Evolutionary conservation across 2,329 filamentous ascomycete species (phyloP).

Genomic region (Pyricularia pennisetigena): DNA sequence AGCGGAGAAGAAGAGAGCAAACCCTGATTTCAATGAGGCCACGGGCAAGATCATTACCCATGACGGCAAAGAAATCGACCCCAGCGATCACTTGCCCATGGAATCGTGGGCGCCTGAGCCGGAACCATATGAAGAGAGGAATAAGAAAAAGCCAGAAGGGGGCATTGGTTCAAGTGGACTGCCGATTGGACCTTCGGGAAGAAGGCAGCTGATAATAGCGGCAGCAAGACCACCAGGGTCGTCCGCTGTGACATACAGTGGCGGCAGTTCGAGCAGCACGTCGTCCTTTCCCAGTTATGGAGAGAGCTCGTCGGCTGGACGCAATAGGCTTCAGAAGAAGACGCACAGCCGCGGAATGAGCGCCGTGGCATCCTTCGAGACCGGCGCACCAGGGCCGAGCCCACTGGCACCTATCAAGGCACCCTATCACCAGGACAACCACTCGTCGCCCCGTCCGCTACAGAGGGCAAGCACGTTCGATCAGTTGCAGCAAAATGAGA

Average conservation of each 20-base stretch:
- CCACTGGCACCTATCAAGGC: constrained; percentile 44
- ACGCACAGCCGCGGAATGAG: constrained; percentile 8
- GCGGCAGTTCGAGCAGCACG: not conserved
- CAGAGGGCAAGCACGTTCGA: constrained; percentile 42
- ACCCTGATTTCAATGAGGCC: constrained; percentile 35
- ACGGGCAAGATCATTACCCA: constrained; percentile 65
- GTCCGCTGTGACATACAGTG: constrained; percentile 17
- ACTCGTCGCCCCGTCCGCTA: constrained; percentile 29
- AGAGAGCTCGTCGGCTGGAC: constrained; percentile 20
- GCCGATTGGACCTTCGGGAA: constrained; percentile 20
- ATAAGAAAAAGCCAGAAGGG: constrained; percentile 22
- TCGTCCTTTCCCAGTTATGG: not conserved
- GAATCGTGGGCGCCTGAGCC: constrained; percentile 72
- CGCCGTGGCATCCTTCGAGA: not conserved
- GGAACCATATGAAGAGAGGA: constrained; percentile 39
- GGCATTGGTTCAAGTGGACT: not conserved
- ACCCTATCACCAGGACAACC: constrained; percentile 39
- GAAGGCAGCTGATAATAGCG: constrained; percentile 40
- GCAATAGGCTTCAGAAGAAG: constrained; percentile 59
- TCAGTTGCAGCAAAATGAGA: constrained; percentile 15
- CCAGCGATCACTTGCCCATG: constrained; percentile 70
- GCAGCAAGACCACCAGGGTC: constrained; percentile 33
- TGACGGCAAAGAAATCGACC: constrained; percentile 69
- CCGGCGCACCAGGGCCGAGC: constrained; percentile 21
- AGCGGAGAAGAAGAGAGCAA: constrained; percentile 19